Percentiles rank a stretch among this genome's conserved stretches.
phyloP scores from a whole-genome alignment of 1,284 basidiomycete species.

The Trichosporon asahii region DNA sequence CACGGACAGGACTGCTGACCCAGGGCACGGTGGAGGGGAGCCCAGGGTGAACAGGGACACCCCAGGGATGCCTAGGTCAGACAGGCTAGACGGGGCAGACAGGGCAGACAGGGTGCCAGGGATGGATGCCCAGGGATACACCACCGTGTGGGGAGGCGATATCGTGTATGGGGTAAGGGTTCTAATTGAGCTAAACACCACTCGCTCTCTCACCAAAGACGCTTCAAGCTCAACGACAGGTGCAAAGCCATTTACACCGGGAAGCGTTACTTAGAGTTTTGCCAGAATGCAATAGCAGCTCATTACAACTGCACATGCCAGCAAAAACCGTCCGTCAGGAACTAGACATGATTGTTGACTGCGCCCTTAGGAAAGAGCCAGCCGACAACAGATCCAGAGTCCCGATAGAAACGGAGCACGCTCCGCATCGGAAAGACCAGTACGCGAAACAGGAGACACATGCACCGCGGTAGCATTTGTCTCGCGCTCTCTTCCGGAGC shows the following conservation, averaged over 20 bases:
- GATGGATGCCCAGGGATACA: not conserved
- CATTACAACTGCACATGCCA: not conserved
- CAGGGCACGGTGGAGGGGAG: not conserved
- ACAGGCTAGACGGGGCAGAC: not conserved
- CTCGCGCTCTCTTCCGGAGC: not conserved
- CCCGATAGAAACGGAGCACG: not conserved
- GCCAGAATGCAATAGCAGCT: not conserved
- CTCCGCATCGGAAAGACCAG: not conserved
- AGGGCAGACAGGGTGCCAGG: not conserved
- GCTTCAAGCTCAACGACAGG: slow-evolving; percentile 1
- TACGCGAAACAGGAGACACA: not conserved
- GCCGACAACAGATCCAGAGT: not conserved
- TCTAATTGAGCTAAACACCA: not conserved
- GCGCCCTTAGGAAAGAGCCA: not conserved
- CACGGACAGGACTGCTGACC: not conserved
- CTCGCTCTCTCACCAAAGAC: not conserved
- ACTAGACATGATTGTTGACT: not conserved
- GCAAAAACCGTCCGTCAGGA: not conserved
- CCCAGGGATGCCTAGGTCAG: not conserved
- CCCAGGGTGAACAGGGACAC: not conserved
- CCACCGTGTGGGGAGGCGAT: not conserved
- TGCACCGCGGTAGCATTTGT: not conserved
- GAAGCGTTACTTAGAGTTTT: slow-evolving; percentile 9
- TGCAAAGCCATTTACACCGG: slow-evolving; percentile 5
- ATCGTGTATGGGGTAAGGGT: slow-evolving; percentile 4